Evolutionary conservation across 768 basidiomycete species (phyloP).

Genomic region (Kwoniella europaea): DNA sequence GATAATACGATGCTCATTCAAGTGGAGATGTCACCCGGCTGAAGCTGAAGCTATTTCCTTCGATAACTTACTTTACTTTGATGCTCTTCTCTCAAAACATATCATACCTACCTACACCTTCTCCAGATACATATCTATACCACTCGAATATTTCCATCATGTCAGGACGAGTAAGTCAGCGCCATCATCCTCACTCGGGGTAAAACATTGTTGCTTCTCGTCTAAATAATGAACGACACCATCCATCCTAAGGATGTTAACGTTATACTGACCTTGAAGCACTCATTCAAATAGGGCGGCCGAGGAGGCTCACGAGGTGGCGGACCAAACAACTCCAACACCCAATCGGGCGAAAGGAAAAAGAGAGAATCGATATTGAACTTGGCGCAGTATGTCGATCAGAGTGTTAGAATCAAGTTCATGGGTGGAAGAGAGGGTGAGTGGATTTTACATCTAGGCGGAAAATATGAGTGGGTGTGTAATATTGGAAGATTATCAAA

Average conservation of each 20-base stretch:
- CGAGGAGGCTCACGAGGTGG: conserved; percentile 61
- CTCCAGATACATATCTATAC: background rate
- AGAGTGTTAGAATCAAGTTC: conserved; percentile 92
- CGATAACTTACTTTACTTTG: background rate
- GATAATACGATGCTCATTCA: background rate
- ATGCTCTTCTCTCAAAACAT: too few relatives aligned
- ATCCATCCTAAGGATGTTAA: too few relatives aligned
- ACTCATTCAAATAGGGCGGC: conserved; percentile 51
- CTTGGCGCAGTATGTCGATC: conserved; percentile 89
- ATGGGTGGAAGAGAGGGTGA: conserved; percentile 95
- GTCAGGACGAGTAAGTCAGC: conserved; percentile 49
- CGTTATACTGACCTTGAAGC: background rate
- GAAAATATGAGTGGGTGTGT: background rate
- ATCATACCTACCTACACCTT: too few relatives aligned
- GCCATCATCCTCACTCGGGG: background rate
- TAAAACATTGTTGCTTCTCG: too few relatives aligned
- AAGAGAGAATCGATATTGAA: conserved; percentile 94
- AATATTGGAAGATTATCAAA: background rate
- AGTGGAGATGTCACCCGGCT: too few relatives aligned
- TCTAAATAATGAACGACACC: too few relatives aligned
- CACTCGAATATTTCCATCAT: conserved; percentile 22
- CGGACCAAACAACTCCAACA: conserved; percentile 59
- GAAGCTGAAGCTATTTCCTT: background rate
- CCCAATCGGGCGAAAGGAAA: conserved; percentile 67
- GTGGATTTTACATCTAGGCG: conserved; percentile 10